Conservation (phyloP, 192 early-diverging fungal genomes). For the Backusella australiensis region DNA sequence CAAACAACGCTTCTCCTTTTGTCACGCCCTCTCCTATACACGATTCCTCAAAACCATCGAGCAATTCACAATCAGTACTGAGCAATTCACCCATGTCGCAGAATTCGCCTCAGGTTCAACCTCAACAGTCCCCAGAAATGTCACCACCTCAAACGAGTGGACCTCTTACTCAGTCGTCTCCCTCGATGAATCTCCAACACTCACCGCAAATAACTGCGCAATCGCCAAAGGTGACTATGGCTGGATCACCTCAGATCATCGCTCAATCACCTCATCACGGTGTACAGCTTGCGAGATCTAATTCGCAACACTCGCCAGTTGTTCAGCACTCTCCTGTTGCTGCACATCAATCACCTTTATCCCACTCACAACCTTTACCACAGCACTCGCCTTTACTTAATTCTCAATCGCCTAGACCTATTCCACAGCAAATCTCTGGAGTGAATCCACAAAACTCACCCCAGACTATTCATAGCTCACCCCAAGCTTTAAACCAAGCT, state of each 20-base stretch:
- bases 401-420: neutral
- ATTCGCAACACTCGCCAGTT: neutral
- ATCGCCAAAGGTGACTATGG: neutral
- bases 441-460: neutral
- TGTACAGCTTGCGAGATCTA: neutral
- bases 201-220: neutral
- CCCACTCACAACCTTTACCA: conserved; percentile 1
- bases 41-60: neutral
- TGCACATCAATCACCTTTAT: neutral
- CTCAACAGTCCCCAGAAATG: neutral
- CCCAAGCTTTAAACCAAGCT: neutral
- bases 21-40: neutral
- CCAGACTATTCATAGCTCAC: neutral
- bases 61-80: neutral
- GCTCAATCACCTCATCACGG: neutral
- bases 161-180: neutral
- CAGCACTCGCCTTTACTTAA: neutral
- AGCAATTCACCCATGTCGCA: conserved; percentile 2
- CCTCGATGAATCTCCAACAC: neutral
- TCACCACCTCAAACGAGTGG: neutral
- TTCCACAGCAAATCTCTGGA: neutral
- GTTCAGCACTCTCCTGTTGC: neutral
- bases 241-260: neutral
- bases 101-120: conserved; percentile 2
- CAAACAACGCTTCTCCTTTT: neutral